Percentiles rank a stretch among this genome's conserved stretches.
phyloP scores from a whole-genome alignment of 768 basidiomycete species.

The Phlebiopsis gigantea region DNA sequence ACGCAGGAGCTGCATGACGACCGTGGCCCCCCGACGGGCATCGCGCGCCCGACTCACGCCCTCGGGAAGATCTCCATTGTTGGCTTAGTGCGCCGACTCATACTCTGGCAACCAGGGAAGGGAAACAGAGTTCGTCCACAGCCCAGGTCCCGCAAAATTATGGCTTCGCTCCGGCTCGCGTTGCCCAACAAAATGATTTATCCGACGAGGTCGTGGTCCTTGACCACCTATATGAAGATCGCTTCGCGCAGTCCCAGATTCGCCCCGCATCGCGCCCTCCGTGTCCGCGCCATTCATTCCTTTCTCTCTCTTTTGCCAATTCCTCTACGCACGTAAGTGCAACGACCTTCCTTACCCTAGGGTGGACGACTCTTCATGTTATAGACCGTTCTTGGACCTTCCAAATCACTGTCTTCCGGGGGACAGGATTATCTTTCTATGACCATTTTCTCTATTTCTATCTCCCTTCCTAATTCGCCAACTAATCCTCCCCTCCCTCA shows the following conservation, averaged over 20 bases:
- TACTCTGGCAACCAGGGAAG: conserved; percentile 5
- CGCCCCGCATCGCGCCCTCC: conserved; percentile 6
- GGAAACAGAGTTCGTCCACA: conserved; percentile 5
- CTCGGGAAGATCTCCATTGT: background rate
- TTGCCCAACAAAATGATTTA: conserved; percentile 20
- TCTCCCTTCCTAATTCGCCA: conserved; percentile 13
- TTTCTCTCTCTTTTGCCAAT: conserved; percentile 12
- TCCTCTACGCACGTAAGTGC: conserved; percentile 8
- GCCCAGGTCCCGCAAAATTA: conserved; percentile 5
- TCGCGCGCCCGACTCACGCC: background rate
- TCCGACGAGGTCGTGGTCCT: conserved; percentile 19
- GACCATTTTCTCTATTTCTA: conserved; percentile 18
- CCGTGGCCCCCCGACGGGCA: background rate
- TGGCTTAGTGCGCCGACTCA: background rate
- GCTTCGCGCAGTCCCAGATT: conserved; percentile 16
- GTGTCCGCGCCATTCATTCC: conserved; percentile 3
- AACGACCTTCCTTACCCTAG: conserved; percentile 9
- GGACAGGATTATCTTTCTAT: conserved; percentile 20
- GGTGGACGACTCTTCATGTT: conserved; percentile 12
- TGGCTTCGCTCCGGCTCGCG: conserved; percentile 12
- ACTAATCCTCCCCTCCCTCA: conserved; percentile 13
- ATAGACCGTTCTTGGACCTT: conserved; percentile 22
- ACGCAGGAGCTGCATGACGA: background rate
- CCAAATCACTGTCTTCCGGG: conserved; percentile 23
- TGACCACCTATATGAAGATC: conserved; percentile 20